Conservation (phyloP, 768 basidiomycete genomes). For the Boletales sp. region DNA sequence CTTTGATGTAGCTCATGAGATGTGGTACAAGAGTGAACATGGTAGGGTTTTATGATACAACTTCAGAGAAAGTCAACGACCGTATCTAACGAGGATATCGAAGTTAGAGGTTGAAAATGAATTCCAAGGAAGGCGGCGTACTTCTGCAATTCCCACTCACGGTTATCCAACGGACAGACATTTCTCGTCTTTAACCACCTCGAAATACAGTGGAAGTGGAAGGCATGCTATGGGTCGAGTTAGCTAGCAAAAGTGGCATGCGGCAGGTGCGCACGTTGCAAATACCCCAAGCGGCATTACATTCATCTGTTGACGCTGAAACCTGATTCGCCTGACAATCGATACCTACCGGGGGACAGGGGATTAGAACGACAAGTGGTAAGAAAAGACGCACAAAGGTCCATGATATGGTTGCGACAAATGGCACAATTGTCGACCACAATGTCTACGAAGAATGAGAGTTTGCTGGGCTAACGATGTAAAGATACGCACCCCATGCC, state of each 20-base stretch:
- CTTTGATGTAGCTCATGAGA: neutral
- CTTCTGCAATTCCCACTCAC: slow-evolving; percentile 98
- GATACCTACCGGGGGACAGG: slow-evolving; percentile 61
- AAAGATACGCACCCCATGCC: slow-evolving; percentile 81
- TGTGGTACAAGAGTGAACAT: slow-evolving; percentile 1
- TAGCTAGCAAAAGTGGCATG: neutral
- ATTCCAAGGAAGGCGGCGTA: slow-evolving; percentile 37
- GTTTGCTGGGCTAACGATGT: neutral
- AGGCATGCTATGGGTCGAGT: slow-evolving; percentile 70
- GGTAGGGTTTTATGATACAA: slow-evolving; percentile 18
- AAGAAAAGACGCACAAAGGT: slow-evolving; percentile 71
- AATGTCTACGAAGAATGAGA: slow-evolving; percentile 60
- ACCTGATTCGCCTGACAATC: slow-evolving; percentile 99
- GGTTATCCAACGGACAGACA: slow-evolving; percentile 91
- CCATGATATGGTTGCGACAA: slow-evolving; percentile 99
- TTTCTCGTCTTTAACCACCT: slow-evolving; percentile 98
- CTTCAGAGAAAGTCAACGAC: slow-evolving; percentile 29
- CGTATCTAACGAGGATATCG: slow-evolving; percentile 31
- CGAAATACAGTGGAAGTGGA: slow-evolving; percentile 99
- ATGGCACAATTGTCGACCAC: slow-evolving; percentile 99
- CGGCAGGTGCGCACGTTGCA: slow-evolving; percentile 67
- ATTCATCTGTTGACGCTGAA: slow-evolving; percentile 93
- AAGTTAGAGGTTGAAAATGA: neutral
- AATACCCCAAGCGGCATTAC: slow-evolving; percentile 98
- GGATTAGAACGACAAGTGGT: neutral